Conservation (phyloP, 352 stramenopile species). For the Phytophthora sp. region DNA sequence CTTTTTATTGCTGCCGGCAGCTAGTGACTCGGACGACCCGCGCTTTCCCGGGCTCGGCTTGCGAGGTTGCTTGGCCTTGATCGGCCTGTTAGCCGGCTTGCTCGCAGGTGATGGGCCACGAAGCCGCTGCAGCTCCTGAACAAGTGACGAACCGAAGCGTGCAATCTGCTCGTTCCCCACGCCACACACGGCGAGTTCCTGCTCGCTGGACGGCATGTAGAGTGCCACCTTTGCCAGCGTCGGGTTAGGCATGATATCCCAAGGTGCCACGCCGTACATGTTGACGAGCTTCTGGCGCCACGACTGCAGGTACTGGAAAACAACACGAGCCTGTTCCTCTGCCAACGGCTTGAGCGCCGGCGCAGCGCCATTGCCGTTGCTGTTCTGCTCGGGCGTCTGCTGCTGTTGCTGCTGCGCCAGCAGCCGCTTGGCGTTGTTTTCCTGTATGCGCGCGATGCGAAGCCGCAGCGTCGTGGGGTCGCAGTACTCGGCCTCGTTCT, state of each 20-base stretch:
- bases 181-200: conserved; percentile 65
- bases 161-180: conserved; percentile 51
- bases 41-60: conserved; percentile 33
- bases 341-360: conserved; percentile 38
- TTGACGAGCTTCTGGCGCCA: conserved; percentile 84
- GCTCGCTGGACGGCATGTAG: conserved; percentile 53
- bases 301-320: conserved; percentile 78
- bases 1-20: conserved; percentile 29
- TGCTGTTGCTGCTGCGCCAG: conserved; percentile 58
- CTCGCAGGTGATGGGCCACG: conserved; percentile 1
- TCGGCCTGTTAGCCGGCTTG: conserved; percentile 11
- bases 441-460: conserved; percentile 90
- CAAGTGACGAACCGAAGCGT: conserved; percentile 65
- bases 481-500: conserved; percentile 90
- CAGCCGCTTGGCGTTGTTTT: conserved; percentile 65
- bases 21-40: conserved; percentile 18
- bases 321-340: conserved; percentile 61
- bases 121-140: conserved; percentile 57
- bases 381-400: conserved; percentile 15
- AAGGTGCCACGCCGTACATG: conserved; percentile 69
- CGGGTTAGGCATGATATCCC: conserved; percentile 77
- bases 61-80: conserved; percentile 19
- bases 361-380: conserved; percentile 10
- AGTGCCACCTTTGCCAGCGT: conserved; percentile 77
- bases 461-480: conserved; percentile 92